Evolutionary conservation across 441 rosid species (phyloP).

Genomic region (Macaranga tanarius): DNA sequence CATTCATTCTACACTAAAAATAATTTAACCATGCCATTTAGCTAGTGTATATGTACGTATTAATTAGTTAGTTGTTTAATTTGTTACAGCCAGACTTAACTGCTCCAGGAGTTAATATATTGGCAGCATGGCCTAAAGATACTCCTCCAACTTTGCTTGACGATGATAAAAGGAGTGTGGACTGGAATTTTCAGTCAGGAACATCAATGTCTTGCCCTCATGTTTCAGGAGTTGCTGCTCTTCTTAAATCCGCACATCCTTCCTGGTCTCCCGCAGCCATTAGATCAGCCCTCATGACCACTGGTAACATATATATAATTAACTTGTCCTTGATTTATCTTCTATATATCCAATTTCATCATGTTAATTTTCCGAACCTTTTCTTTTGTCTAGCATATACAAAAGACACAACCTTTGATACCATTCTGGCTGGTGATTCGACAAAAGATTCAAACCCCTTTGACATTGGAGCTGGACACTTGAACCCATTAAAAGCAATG

Average conservation of each 20-base stretch:
- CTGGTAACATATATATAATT: constrained; percentile 33
- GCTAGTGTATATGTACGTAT: too few relatives aligned
- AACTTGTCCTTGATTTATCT: background rate
- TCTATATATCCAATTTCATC: too few relatives aligned
- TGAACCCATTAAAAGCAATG: constrained; percentile 60
- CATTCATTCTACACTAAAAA: too few relatives aligned
- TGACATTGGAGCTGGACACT: constrained; percentile 62
- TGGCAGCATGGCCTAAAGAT: constrained; percentile 61
- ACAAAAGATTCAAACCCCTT: constrained; percentile 45
- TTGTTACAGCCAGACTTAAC: constrained; percentile 52
- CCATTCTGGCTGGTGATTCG: constrained; percentile 48
- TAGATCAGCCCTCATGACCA: constrained; percentile 81
- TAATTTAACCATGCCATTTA: too few relatives aligned
- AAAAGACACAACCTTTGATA: constrained; percentile 33
- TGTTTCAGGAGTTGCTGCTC: constrained; percentile 74
- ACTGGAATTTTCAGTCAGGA: constrained; percentile 78
- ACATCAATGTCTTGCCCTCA: constrained; percentile 97
- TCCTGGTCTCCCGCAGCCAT: constrained; percentile 75
- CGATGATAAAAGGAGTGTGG: constrained; percentile 30
- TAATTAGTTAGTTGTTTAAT: background rate
- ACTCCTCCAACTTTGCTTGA: constrained; percentile 37
- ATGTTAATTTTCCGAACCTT: too few relatives aligned
- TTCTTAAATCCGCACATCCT: constrained; percentile 65
- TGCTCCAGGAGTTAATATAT: constrained; percentile 56
- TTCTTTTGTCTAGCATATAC: constrained; percentile 28